Base-by-base conservation (phyloP, 306 rosid species). In the peach (Prunus persica) region DNA sequence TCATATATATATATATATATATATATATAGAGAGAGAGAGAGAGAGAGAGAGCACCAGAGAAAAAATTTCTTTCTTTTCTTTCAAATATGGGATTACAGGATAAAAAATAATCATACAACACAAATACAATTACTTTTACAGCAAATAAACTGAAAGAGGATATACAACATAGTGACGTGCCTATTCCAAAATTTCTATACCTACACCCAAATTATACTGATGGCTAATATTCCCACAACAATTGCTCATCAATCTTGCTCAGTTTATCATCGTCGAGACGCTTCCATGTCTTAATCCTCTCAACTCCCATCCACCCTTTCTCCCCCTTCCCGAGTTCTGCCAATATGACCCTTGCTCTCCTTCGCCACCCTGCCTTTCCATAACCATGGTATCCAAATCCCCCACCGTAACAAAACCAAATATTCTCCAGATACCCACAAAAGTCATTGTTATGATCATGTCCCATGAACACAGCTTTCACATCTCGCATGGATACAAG, bases 351-450 rank as follows among this genome's bases (percentile, higher is more conserved):
- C 84, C 97, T 89, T 27, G 95, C 91, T 85, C 98, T 89, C 79
- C 97, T 88, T 6, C 90, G 88, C 98, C 96, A 94, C 56, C 95
- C 95, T 0, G 57, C 77, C 69, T 83, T 87, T 49, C 98, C 98
- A 54, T 94, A 94, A 24, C 88, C 97, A 76, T 92, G 97, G 82
- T 94, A 94, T 49, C 98, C 98, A 61, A 92, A 89, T 43, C 97
- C 97, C 24, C 98, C 97, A 67, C 98, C 98, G 34, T 94, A 94
- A 85, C 98, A 94, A 61, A 94, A 94, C 98, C 96, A 92, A 73
- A 94, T 82, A 25, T 88, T 93, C 24, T 87, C 87, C 70, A 94
- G 86, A 73, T 85, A 83, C 75, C 98, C 98, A 19, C 98, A 94
- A 55, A 92, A 94, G 79, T 94, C 98, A 60, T 94, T 94, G 9